Base-by-base conservation (phyloP, 164 flowering plant genomes). In the Magnolia changhungtana region DNA sequence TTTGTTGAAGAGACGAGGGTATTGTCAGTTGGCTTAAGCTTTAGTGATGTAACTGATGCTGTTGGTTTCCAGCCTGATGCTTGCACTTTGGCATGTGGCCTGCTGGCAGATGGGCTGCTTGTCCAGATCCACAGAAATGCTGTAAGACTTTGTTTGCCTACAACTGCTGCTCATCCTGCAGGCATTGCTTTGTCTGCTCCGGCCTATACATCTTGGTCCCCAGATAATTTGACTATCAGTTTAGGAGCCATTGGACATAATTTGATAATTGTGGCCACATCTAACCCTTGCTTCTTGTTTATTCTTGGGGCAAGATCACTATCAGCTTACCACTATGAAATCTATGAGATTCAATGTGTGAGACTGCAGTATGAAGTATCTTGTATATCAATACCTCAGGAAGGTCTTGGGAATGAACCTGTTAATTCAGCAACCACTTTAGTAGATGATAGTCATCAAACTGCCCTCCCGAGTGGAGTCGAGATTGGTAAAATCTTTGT, bases 1-100 rank as follows among this genome's bases (percentile, higher is more conserved):
- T 96, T 96, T 85, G 97, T 96, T 80, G 98, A 91, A 78, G 95
- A 96, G 87, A 94, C 99, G 2, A 88, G 99, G 78, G 95, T 92
- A n/a, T 87, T 96, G 27, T 88, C 92, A 49, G 98, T 96, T 77
- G 99, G 99, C 55, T 77, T 96, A 81, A 92, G 90, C 83, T 96
- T 96, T 81, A 80, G 76, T 81, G 99, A 96, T 85, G 92, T 94
- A 73, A 94, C 99, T 77, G 98, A 96, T 76, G 88, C 92, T 20
- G 91, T 94, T 84, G 99, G 99, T 75, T 96, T 94, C 79, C 89
- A 79, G 80, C 86, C 97, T 73, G 89, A 94, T 83, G 92, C 86
- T 61, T 94, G 93, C 82, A 92, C 99, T 75, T 85, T 94, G 80
- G 96, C 95, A 64, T 96, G 98, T 87, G 99, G 99, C 49, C 85